These are phyloP conservation scores for Saxophila tyrrhenica DNA, from an alignment of 495 filamentous ascomycete genomes.

Conservation along the genomic window DNA sequence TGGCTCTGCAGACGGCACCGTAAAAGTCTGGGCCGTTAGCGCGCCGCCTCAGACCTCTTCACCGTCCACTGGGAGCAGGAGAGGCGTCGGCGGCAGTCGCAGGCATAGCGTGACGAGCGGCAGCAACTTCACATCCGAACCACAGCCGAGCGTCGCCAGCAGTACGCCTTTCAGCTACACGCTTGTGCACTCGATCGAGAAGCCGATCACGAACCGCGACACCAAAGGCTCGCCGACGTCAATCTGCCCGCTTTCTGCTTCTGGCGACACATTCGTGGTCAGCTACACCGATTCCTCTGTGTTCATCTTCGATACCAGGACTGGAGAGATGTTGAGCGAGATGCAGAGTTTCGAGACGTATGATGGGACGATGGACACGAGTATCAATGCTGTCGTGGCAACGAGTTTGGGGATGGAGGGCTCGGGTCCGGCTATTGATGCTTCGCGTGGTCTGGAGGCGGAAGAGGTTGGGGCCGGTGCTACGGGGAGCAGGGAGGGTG, in stretches of 20 bases:
- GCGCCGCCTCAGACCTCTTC: slow-evolving; percentile 76
- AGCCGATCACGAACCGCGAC: slow-evolving; percentile 40
- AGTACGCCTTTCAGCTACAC: slow-evolving; percentile 50
- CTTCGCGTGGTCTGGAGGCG: slow-evolving; percentile 51
- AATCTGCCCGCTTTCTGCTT: slow-evolving; percentile 73
- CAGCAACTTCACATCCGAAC: slow-evolving; percentile 76
- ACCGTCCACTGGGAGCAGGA: slow-evolving; percentile 49
- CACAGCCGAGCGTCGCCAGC: slow-evolving; percentile 77
- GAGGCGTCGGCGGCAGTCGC: slow-evolving; percentile 63
- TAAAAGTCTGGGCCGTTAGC: slow-evolving; percentile 90
- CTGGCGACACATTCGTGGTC: slow-evolving; percentile 88
- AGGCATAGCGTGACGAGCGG: slow-evolving; percentile 85
- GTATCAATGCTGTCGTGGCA: slow-evolving; percentile 85
- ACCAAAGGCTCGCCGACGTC: slow-evolving; percentile 50
- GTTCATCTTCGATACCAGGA: slow-evolving; percentile 80
- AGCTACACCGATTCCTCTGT: slow-evolving; percentile 83
- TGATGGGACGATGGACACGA: slow-evolving; percentile 68
- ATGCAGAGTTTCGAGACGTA: slow-evolving; percentile 94
- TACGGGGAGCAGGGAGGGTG: slow-evolving; percentile 66
- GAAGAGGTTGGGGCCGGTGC: slow-evolving; percentile 62
- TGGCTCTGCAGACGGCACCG: slow-evolving; percentile 79
- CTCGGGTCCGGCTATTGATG: slow-evolving; percentile 43
- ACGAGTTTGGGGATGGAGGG: slow-evolving; percentile 71
- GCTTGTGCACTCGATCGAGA: slow-evolving; percentile 72
- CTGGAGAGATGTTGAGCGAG: slow-evolving; percentile 77